Conservation (phyloP, 495 filamentous ascomycete genomes). For the Tuber umbilicatum region DNA sequence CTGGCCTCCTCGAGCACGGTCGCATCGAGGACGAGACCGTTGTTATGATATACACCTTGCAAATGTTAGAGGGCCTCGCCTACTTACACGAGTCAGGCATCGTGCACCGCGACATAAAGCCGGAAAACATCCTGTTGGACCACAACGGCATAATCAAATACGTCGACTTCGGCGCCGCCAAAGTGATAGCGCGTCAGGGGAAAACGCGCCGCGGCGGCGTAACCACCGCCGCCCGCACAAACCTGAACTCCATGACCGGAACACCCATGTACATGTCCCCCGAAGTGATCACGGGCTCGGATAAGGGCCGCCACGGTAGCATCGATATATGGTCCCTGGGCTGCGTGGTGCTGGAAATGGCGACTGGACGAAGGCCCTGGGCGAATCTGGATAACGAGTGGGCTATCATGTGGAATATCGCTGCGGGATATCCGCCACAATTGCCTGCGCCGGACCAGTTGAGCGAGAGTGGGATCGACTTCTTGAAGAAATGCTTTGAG, state of each 20-base stretch:
- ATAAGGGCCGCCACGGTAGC: conserved; percentile 67
- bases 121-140: conserved; percentile 94
- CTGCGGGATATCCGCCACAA: conserved; percentile 84
- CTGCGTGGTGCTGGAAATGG: conserved; percentile 96
- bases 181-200: conserved; percentile 90
- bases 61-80: conserved; percentile 89
- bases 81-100: conserved; percentile 88
- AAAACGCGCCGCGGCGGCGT: conserved; percentile 65
- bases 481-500: conserved; percentile 78
- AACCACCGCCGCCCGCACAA: conserved; percentile 52
- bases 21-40: conserved; percentile 97
- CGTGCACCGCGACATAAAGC: conserved; percentile 96
- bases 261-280: conserved; percentile 99
- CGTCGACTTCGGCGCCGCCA: conserved; percentile 96
- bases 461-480: conserved; percentile 76
- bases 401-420: conserved; percentile 99
- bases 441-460: conserved; percentile 77
- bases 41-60: conserved; percentile 93
- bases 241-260: conserved; percentile 86
- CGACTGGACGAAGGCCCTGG: conserved; percentile 90
- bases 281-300: conserved; percentile 88
- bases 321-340: conserved; percentile 97
- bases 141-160: conserved; percentile 98
- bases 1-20: conserved; percentile 83
- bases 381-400: conserved; percentile 97